Conservation (phyloP, 306 rosid genomes). For the Lupinus albus region DNA sequence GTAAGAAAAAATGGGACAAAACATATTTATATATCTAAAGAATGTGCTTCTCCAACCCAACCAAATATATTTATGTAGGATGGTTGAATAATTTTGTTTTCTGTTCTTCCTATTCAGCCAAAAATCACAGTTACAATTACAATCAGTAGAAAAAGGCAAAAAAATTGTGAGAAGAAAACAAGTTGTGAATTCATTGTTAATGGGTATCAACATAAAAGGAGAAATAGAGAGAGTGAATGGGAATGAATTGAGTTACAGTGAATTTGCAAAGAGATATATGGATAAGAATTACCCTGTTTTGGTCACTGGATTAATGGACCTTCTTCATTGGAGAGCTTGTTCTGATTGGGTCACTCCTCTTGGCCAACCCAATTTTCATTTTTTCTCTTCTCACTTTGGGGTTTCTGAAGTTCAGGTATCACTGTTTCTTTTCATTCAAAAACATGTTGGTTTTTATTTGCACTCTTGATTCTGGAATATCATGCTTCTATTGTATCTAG, state of each 20-base stretch:
- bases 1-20: too few species aligned
- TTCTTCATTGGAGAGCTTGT: constrained; percentile 69
- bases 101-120: too few species aligned
- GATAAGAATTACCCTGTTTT: constrained; percentile 77
- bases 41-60: too few species aligned
- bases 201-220: constrained; percentile 64
- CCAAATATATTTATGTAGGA: too few species aligned
- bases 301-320: constrained; percentile 70
- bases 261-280: constrained; percentile 68
- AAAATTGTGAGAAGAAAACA: background rate
- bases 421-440: background rate
- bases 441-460: background rate
- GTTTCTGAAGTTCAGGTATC: constrained; percentile 80
- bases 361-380: constrained; percentile 65
- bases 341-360: constrained; percentile 67
- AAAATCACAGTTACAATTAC: too few species aligned
- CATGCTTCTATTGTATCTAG: background rate
- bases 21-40: too few species aligned
- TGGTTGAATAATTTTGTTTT: too few species aligned
- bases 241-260: constrained; percentile 62
- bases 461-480: background rate
- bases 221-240: constrained; percentile 74
- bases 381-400: constrained; percentile 68
- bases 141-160: too few species aligned
- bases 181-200: too few species aligned